Evolutionary conservation across 257 asterid genomes (phyloP).

Genomic region (Cordia subcordata): DNA sequence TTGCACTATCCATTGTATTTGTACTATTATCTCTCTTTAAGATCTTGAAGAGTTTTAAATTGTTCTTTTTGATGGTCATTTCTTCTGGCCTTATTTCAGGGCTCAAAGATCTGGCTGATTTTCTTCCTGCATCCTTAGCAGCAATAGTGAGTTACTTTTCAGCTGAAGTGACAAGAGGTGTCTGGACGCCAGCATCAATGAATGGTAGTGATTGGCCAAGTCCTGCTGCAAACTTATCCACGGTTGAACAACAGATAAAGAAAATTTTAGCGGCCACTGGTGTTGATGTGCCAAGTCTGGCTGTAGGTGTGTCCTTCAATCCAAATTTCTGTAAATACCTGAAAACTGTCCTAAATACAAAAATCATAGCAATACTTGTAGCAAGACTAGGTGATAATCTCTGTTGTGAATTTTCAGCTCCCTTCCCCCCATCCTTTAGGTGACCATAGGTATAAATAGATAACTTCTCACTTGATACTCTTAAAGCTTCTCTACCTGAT

Average conservation of each 20-base stretch:
- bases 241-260: slow-evolving; percentile 81
- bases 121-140: slow-evolving; percentile 96
- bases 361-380: no score
- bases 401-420: no score
- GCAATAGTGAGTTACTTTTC: slow-evolving; percentile 83
- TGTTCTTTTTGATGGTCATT: slow-evolving; percentile 11
- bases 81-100: slow-evolving; percentile 44
- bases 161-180: slow-evolving; percentile 93
- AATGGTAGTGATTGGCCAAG: slow-evolving; percentile 99
- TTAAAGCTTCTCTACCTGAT: no score
- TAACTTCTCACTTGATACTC: no score
- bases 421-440: no score
- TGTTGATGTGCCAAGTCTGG: slow-evolving; percentile 76
- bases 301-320: slow-evolving; percentile 43
- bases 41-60: slow-evolving; percentile 2
- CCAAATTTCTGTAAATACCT: neutral
- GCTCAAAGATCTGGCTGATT: slow-evolving; percentile 97
- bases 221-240: slow-evolving; percentile 80
- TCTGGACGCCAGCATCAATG: slow-evolving; percentile 96
- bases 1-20: no score
- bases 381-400: no score
- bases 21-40: neutral
- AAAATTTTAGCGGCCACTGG: slow-evolving; percentile 88
- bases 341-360: no score
- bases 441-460: no score